A percentile compares a stretch with the other conserved stretches of the same genome.
phyloP scores from a whole-genome alignment of 2,329 filamentous ascomycete genomes.

The Diatrype stigma region DNA sequence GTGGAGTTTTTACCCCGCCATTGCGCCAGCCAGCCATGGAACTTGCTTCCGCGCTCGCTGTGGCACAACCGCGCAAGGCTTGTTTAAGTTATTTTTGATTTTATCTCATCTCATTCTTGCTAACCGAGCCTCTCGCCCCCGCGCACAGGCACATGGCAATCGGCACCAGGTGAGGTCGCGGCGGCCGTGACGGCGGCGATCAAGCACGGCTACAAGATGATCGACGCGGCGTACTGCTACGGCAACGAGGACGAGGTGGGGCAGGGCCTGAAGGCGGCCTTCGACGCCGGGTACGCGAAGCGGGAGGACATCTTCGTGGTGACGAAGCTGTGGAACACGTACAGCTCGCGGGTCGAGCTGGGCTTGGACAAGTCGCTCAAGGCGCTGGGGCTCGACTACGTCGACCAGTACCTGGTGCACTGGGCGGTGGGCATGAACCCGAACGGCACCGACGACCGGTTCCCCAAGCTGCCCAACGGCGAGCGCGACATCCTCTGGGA shows the following conservation, averaged over 20 bases:
- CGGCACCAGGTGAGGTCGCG: slow-evolving; percentile 53
- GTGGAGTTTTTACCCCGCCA: neutral
- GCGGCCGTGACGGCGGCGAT: slow-evolving; percentile 57
- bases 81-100: no score
- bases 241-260: slow-evolving; percentile 82
- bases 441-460: slow-evolving; percentile 66
- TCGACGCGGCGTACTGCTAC: slow-evolving; percentile 75
- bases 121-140: neutral
- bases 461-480: slow-evolving; percentile 72
- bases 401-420: slow-evolving; percentile 80
- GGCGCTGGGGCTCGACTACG: slow-evolving; percentile 71
- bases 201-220: slow-evolving; percentile 51
- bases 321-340: slow-evolving; percentile 82
- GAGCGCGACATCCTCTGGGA: slow-evolving; percentile 65
- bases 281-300: slow-evolving; percentile 64
- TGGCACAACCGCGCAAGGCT: neutral
- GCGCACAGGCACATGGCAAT: slow-evolving; percentile 59
- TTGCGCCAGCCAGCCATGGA: no score
- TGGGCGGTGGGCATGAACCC: slow-evolving; percentile 82
- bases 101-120: no score
- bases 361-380: slow-evolving; percentile 70
- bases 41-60: neutral
- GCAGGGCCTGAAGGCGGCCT: slow-evolving; percentile 68
- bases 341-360: slow-evolving; percentile 65
- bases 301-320: slow-evolving; percentile 79